A percentile compares a stretch with the other conserved stretches of the same genome.
Conservation (phyloP, 2,329 filamentous ascomycete species). For the Calonectria multiphialidica region DNA sequence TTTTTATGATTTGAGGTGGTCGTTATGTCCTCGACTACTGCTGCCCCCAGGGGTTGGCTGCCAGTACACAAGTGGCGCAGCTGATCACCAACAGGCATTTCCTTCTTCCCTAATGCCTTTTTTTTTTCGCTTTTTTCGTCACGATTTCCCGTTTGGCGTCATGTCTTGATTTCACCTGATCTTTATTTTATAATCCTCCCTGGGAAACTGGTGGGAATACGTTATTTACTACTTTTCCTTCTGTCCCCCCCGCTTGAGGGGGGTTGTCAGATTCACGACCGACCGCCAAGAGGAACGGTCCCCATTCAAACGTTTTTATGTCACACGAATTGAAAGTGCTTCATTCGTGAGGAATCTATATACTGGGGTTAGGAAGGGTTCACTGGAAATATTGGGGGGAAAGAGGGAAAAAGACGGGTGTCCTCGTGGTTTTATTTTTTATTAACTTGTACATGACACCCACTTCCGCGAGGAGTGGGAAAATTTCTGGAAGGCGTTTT, state of each 20-base stretch:
- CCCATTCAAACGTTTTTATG: conserved; percentile 44
- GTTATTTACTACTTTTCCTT: conserved; percentile 20
- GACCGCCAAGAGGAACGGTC: conserved; percentile 16
- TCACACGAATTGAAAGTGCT: conserved; percentile 45
- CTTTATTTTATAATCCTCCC: conserved; percentile 20
- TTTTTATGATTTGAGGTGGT: conserved; percentile 12
- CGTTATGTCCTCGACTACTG: conserved; percentile 12
- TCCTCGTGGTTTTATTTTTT: conserved; percentile 24
- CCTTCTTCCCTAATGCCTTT: conserved; percentile 39
- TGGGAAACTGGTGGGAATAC: conserved; percentile 33
- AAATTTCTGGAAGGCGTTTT: conserved; percentile 37
- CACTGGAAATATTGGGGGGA: conserved; percentile 22
- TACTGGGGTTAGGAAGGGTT: conserved; percentile 35
- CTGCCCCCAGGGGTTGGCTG: background rate
- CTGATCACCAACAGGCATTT: conserved; percentile 5
- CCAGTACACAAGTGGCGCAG: background rate
- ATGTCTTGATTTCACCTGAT: conserved; percentile 14
- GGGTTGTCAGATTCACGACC: conserved; percentile 16
- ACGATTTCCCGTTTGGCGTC: conserved; percentile 34
- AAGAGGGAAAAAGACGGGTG: conserved; percentile 37
- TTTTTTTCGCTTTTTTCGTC: conserved; percentile 26
- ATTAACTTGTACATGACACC: conserved; percentile 35
- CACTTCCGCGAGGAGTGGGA: conserved; percentile 30
- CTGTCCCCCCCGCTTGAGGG: background rate
- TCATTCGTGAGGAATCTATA: conserved; percentile 42